Evolutionary conservation across 106 monocot genomes (phyloP).

Genomic region (Dendrobium officinale): DNA sequence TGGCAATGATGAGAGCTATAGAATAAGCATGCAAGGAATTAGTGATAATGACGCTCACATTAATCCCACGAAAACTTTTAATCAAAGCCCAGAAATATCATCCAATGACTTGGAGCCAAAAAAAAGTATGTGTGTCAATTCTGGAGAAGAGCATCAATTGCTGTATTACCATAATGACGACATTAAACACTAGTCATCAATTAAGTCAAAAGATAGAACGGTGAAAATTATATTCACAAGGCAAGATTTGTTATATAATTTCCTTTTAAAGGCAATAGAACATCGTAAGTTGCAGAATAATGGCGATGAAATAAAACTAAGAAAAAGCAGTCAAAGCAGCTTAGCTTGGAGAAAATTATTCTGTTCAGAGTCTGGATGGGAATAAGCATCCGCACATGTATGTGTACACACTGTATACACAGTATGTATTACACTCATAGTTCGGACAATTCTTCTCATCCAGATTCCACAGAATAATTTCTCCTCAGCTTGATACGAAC

Average conservation of each 20-base stretch:
- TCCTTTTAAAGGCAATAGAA: background rate
- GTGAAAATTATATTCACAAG: background rate
- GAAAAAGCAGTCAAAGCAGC: background rate
- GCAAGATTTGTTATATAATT: background rate
- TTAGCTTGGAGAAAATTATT: too few species aligned
- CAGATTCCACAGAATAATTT: too few species aligned
- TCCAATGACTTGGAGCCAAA: background rate
- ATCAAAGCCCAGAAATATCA: background rate
- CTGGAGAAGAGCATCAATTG: background rate
- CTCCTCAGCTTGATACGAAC: constrained; percentile 35
- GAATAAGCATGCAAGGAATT: background rate
- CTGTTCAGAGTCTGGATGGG: too few species aligned
- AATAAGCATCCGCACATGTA: too few species aligned
- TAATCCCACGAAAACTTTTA: background rate
- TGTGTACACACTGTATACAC: too few species aligned
- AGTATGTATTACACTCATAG: too few species aligned
- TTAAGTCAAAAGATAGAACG: too few species aligned
- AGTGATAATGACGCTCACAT: background rate
- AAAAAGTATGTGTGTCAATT: background rate
- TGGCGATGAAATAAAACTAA: background rate
- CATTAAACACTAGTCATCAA: background rate
- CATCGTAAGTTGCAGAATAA: background rate
- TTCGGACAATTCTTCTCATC: too few species aligned
- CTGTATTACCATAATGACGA: background rate
- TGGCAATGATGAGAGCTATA: background rate